phyloP scores from a whole-genome alignment of 2,329 filamentous ascomycete species.

The Venturia aucupariae region DNA sequence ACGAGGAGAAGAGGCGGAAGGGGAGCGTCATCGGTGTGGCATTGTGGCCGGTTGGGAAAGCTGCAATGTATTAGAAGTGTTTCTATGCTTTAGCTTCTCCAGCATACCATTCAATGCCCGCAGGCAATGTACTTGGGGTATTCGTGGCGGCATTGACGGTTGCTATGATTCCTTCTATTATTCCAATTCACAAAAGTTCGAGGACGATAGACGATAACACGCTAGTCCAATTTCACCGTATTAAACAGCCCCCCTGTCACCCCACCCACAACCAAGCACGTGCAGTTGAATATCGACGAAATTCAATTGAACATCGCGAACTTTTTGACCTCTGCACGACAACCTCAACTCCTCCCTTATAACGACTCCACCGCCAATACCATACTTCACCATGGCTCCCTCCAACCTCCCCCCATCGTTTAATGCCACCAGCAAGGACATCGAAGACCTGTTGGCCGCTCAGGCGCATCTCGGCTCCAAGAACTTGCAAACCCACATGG shows the following conservation, averaged over 20 bases:
- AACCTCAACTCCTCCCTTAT: slow-evolving; percentile 4
- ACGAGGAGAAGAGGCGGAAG: slow-evolving; percentile 50
- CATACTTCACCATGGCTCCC: slow-evolving; percentile 70
- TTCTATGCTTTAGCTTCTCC: neutral
- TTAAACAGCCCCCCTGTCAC: neutral
- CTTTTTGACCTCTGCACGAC: neutral
- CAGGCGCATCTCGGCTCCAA: slow-evolving; percentile 96
- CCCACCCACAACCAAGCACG: slow-evolving; percentile 10
- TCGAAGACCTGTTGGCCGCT: slow-evolving; percentile 98
- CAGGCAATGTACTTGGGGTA: slow-evolving; percentile 35
- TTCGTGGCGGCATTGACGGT: slow-evolving; percentile 37
- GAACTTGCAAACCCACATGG: slow-evolving; percentile 99
- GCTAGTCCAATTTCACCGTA: neutral
- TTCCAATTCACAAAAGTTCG: slow-evolving; percentile 4
- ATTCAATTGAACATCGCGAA: neutral
- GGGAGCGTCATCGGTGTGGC: slow-evolving; percentile 37
- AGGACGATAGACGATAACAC: neutral
- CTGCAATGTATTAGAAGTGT: slow-evolving; percentile 5
- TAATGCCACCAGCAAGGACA: slow-evolving; percentile 96
- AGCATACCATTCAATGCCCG: slow-evolving; percentile 29
- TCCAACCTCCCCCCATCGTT: slow-evolving; percentile 88
- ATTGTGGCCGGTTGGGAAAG: slow-evolving; percentile 4
- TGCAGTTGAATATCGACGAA: neutral
- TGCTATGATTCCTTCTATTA: slow-evolving; percentile 12
- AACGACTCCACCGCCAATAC: neutral